These are phyloP conservation scores for Aspergillus fischeri DNA, from an alignment of 2,329 filamentous ascomycete genomes.

Conservation along the genomic window DNA sequence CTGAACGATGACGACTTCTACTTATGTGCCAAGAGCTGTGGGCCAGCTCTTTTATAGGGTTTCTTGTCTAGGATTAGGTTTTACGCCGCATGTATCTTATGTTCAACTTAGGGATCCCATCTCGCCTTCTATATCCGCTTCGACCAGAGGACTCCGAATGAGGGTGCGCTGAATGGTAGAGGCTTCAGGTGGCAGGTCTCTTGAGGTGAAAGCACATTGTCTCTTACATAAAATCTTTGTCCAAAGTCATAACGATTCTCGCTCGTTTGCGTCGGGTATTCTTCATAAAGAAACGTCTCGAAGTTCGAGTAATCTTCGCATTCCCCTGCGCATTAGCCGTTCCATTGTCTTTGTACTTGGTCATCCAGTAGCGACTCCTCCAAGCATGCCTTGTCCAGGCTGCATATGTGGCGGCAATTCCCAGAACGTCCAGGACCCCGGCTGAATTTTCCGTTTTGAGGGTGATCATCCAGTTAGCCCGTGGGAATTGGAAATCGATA, in stretches of 20 bases:
- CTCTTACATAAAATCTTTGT: not conserved
- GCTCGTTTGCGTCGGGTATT: not conserved
- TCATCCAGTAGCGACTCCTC: conserved; percentile 20
- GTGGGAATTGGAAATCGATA: not conserved
- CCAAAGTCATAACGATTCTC: not conserved
- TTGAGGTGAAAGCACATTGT: not conserved
- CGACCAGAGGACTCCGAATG: not conserved
- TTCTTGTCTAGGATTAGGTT: not conserved
- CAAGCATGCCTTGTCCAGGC: conserved; percentile 14
- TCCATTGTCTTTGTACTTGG: conserved; percentile 15
- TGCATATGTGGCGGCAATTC: conserved; percentile 17
- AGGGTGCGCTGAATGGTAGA: not conserved
- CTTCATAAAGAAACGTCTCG: conserved; percentile 12
- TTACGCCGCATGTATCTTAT: not conserved
- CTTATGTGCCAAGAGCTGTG: not conserved
- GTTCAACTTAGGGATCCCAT: not conserved
- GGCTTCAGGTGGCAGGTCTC: too few species aligned
- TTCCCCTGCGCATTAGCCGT: conserved; percentile 11
- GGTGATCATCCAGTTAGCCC: not conserved
- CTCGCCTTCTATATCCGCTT: not conserved
- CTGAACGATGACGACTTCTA: not conserved
- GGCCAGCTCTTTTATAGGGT: not conserved
- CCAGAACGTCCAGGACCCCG: conserved; percentile 7
- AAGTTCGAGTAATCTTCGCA: conserved; percentile 17
- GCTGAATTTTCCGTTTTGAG: conserved; percentile 9